Base-by-base conservation (phyloP, 495 filamentous ascomycete species). In the Penicillium antarcticum region DNA sequence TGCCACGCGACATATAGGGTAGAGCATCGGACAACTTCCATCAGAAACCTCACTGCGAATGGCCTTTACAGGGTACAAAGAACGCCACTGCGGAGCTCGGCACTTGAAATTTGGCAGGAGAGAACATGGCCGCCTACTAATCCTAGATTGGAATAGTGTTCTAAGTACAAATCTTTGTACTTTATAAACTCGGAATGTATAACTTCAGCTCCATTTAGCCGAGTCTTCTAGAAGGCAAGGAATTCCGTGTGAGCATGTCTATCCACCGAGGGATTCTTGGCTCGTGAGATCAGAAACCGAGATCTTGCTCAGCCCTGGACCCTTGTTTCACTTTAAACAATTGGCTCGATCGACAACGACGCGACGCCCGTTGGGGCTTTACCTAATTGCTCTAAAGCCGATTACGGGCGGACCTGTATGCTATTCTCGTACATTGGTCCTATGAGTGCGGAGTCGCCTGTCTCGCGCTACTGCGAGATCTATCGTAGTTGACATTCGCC, bases 271-370 rank as follows among this genome's bases (percentile, higher is more conserved):
- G 8, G 5, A 40, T 13, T 43, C 39, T 51, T 37, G 40, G 39
- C 18, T 31, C 26, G 26, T 7, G 18, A 26, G 41, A 51, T 46
- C 46, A 50, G 33, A 44, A 49, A 34, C 53, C 48, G 48, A 52
- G 50, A 60, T 59, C 55, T 47, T 45, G 48, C 36, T 62, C 59
- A 58, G 59, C 59, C 43, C 19, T 57, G 48, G 62, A 65, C 62
- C 58, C 51, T 56, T 48, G 56, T 60, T 60, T 62, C 55, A 55
- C 26, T 23, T 49, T 49, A 34, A 42, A 49, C 45, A 32, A 32
- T 52, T 38, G 10, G 38, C 14, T 34, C 51, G 61, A 58, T 62
- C 48, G 50, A 45, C 13, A 23, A 48, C 34, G 46, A 48, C 47
- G 37, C 47, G 29, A 42, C 45, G 42, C 33, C 48, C 52, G 52